These are phyloP conservation scores for Selaginella tamariscina DNA, from an alignment of 75 land plant species.

Conservation along the genomic window DNA sequence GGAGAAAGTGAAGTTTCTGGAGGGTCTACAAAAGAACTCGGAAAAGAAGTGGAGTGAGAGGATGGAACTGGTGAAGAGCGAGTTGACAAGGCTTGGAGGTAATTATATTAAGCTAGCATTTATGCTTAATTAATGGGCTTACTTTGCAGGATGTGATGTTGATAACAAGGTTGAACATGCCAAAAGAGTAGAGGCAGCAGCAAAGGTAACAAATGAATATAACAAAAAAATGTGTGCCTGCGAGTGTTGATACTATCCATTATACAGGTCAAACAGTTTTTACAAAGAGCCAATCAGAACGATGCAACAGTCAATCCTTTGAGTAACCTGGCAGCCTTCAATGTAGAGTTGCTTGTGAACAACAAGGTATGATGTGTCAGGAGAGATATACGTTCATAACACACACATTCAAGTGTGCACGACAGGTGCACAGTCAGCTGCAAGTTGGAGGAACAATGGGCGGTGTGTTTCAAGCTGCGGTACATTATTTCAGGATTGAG, in stretches of 20 bases:
- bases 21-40: not conserved
- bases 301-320: slow-evolving; percentile 15
- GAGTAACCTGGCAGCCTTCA: slow-evolving; percentile 17
- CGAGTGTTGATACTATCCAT: not conserved
- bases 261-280: not conserved
- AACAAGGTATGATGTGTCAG: slow-evolving; percentile 14
- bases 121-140: not conserved
- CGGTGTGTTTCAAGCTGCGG: slow-evolving; percentile 23
- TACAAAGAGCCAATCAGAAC: not conserved
- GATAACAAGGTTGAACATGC: not conserved
- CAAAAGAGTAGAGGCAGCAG: not conserved
- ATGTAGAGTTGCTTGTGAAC: slow-evolving; percentile 28
- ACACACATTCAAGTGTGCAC: not conserved
- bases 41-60: not conserved
- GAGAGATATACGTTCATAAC: not conserved
- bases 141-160: slow-evolving; percentile 14
- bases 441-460: slow-evolving; percentile 21
- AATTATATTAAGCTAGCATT: not conserved
- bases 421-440: slow-evolving; percentile 17
- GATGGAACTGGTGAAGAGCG: not conserved
- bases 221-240: no score
- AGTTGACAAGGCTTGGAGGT: slow-evolving; percentile 16
- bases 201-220: no score
- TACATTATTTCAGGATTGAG: slow-evolving; percentile 21
- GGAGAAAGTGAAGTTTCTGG: slow-evolving; percentile 1